These are phyloP conservation scores for Calonectria ilicicola DNA, from an alignment of 2,329 filamentous ascomycete genomes.

Conservation along the genomic window DNA sequence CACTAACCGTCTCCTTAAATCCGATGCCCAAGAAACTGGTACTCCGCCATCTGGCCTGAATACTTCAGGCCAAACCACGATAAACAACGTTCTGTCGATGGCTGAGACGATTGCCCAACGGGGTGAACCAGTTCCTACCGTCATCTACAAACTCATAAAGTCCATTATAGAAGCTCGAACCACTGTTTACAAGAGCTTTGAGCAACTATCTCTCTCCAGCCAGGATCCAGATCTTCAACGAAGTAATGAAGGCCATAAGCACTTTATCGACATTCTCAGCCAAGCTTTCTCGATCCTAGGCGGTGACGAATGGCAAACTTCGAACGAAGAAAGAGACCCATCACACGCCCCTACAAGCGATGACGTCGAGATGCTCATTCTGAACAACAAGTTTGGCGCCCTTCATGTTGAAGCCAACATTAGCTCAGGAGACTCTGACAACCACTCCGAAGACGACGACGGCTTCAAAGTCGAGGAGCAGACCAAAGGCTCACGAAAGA, in stretches of 20 bases:
- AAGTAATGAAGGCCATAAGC: slow-evolving; percentile 54
- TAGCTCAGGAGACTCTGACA: neutral
- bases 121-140: slow-evolving; percentile 46
- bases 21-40: slow-evolving; percentile 19
- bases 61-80: slow-evolving; percentile 51
- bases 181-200: slow-evolving; percentile 45
- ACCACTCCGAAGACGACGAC: no score
- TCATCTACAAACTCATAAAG: slow-evolving; percentile 52
- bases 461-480: neutral
- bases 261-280: slow-evolving; percentile 56
- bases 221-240: slow-evolving; percentile 50
- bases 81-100: slow-evolving; percentile 52
- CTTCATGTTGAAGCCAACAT: neutral
- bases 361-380: slow-evolving; percentile 26
- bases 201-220: slow-evolving; percentile 45
- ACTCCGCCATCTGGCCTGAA: slow-evolving; percentile 42
- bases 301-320: slow-evolving; percentile 40
- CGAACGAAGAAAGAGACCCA: neutral
- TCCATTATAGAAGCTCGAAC: slow-evolving; percentile 53
- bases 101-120: slow-evolving; percentile 52
- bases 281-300: slow-evolving; percentile 52
- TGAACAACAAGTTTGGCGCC: slow-evolving; percentile 31
- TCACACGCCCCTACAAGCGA: slow-evolving; percentile 31
- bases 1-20: slow-evolving; percentile 51
- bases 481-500: neutral